Evolutionary conservation across 192 early-diverging fungal species (phyloP), one percentile per base, ranked within the genome.

Genomic region (Umbelopsis ramanniana): DNA sequence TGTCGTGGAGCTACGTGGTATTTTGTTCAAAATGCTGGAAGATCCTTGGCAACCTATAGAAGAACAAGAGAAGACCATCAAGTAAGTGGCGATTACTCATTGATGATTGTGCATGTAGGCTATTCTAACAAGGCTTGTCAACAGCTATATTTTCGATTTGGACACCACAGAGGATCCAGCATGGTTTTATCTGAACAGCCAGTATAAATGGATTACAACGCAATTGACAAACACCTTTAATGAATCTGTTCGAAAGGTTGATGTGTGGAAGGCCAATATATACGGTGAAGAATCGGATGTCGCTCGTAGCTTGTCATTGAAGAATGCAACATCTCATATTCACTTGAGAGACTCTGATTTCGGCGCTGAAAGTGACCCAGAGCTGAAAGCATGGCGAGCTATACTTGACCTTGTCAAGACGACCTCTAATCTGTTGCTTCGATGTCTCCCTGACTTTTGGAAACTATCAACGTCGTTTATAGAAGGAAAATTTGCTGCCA

Each of bases 401-500:
- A 91, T 86, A 11, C 73, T 87, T 11, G 82, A 84, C 0, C 77
- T 93, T 23, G 89, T 96, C 38, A 90, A 93, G 75, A 83, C 84
- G 11, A 81, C 95, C 6, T 96, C 94, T n/a, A 86, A 91, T 52
- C 80, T 93, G 11, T 77, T 98, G 17, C 71, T 87, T 23, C 85
- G 89, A 43, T 86, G 87, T 38, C 71, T 98, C 63, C 95, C 95
- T 6, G 93, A 95, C 70, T 98, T 98, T 84, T 97, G 97, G 94
- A 90, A 93, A 78, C 78, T 97, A 3, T 92, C 94, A 57, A 89
- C 89, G 67, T 87, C 94, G 5, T 98, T 88, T 73, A 92, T 93
- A 75, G 97, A 97, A 67, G 92, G 95, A 40, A 89, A 91, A 72
- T 91, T 94, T 67, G 82, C 86, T 60, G 91, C 67, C 43, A 80